Base-by-base conservation (phyloP, 1,284 basidiomycete genomes). In the Cystobasidium sp. region DNA sequence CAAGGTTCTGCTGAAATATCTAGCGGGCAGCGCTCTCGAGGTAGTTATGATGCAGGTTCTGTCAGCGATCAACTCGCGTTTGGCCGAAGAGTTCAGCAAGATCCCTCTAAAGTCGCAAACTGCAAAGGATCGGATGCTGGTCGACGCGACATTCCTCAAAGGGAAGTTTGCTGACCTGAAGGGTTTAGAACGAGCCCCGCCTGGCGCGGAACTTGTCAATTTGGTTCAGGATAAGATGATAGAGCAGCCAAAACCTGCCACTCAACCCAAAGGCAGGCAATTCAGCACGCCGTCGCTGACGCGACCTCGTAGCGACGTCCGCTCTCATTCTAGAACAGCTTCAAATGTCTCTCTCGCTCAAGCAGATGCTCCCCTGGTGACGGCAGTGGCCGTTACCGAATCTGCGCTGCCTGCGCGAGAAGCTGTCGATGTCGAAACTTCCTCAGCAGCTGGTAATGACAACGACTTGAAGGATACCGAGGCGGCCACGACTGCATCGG, bases 31-130 rank as follows among this genome's bases (percentile, higher is more conserved):
- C 24, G 87, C 92, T 16, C 91, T 96, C 59, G 91, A 94, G 87
- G 90, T 92, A 80, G 92, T 97, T 79, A 94, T 96, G 91, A 88
- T 89, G 43, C 92, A 95, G 81, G 94, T 97, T 16, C 90, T 95
- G 77, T 90, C 90, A 24, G 89, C 91, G n/a, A 94, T 96, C 82
- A 93, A 93, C 81, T 89, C 91, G 81, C 88, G 91, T 59, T 85
- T 97, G 10, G 89, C 89, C 51, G 92, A 94, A 80, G 92, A 94
- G 81, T 96, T 90, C 82, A 85, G 85, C 59, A 88, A 87, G 80
- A 88, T 96, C 65, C 91, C 93, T 77, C 84, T 97, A 53, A 91
- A 90, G 70, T 88, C 86, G 77, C 87, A 88, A 74, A 90, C 89
- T 70, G 93, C 91, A 18, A 96, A 94, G 83, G 87, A 88, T 73